Percentiles rank a stretch among this genome's conserved stretches.
Conservation (phyloP, 2,329 filamentous ascomycete genomes). For the Juglanconis juglandina region DNA sequence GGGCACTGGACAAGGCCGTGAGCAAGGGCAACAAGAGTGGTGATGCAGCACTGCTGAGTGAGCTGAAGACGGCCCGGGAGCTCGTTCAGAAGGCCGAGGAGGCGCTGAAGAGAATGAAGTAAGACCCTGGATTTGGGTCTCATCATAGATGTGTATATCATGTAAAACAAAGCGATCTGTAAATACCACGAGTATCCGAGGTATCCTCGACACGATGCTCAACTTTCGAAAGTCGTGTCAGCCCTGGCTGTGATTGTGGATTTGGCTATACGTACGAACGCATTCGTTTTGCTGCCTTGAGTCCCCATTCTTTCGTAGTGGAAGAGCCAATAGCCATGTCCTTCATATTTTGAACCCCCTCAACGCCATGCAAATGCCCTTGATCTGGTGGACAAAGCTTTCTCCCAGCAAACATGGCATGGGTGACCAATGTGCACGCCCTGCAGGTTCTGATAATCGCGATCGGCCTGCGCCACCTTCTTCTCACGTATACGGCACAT, state of each 20-base stretch:
- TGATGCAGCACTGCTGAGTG: conserved; percentile 26
- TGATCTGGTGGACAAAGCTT: not conserved
- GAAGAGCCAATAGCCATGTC: not conserved
- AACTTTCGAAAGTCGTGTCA: conserved; percentile 10
- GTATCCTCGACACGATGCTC: not conserved
- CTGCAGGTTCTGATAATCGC: not conserved
- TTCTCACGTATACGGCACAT: not conserved
- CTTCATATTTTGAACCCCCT: not conserved
- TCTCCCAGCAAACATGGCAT: not conserved
- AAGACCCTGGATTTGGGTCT: conserved; percentile 11
- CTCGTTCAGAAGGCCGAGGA: conserved; percentile 49
- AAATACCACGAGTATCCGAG: not conserved
- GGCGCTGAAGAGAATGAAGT: conserved; percentile 46
- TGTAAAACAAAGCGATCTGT: conserved; percentile 21
- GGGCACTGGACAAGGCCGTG: conserved; percentile 38
- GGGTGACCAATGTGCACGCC: not conserved
- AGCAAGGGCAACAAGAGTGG: conserved; percentile 20
- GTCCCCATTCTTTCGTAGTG: not conserved
- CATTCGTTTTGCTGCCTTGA: not conserved
- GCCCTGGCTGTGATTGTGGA: conserved; percentile 16
- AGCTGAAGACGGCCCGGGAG: conserved; percentile 39
- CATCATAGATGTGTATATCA: conserved; percentile 11
- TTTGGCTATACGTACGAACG: conserved; percentile 20
- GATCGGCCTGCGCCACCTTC: too few species aligned
- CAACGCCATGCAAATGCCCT: conserved; percentile 15